Evolutionary conservation across 345 rosid species (phyloP).

Genomic region (Euphorbia tirucalli): DNA sequence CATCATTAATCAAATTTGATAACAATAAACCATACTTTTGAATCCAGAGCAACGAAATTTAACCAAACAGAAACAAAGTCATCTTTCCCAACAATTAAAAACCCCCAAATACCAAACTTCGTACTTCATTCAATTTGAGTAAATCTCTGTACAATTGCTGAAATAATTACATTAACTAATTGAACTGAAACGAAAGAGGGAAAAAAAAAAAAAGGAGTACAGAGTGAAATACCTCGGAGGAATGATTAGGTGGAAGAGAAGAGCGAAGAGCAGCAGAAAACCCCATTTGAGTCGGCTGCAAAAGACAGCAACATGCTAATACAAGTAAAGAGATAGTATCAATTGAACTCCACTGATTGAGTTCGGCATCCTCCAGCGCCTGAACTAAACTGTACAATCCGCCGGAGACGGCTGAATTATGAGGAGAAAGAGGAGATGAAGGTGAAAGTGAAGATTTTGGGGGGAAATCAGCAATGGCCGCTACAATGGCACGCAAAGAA

Average conservation of each 20-base stretch:
- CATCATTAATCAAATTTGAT: not conserved
- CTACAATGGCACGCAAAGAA: too few species aligned
- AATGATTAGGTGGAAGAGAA: slow-evolving; percentile 30
- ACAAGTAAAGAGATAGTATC: too few species aligned
- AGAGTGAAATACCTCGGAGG: slow-evolving; percentile 32
- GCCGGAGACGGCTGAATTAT: not conserved
- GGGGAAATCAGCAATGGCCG: too few species aligned
- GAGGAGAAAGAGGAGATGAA: not conserved
- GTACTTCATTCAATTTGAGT: not conserved
- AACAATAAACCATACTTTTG: not conserved
- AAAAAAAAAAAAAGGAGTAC: not conserved
- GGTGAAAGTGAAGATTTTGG: too few species aligned
- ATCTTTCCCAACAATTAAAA: not conserved
- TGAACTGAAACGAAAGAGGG: not conserved
- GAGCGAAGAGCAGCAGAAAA: slow-evolving; percentile 47
- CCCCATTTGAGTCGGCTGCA: slow-evolving; percentile 39
- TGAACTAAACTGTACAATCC: not conserved
- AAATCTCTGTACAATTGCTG: not conserved
- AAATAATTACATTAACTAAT: not conserved
- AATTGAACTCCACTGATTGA: not conserved
- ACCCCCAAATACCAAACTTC: not conserved
- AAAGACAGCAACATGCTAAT: not conserved
- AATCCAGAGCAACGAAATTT: too few species aligned
- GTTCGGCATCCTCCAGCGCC: not conserved
- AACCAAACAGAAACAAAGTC: not conserved